These are phyloP conservation scores for Ciborinia camelliae DNA, from an alignment of 2,329 filamentous ascomycete genomes.

Conservation along the genomic window DNA sequence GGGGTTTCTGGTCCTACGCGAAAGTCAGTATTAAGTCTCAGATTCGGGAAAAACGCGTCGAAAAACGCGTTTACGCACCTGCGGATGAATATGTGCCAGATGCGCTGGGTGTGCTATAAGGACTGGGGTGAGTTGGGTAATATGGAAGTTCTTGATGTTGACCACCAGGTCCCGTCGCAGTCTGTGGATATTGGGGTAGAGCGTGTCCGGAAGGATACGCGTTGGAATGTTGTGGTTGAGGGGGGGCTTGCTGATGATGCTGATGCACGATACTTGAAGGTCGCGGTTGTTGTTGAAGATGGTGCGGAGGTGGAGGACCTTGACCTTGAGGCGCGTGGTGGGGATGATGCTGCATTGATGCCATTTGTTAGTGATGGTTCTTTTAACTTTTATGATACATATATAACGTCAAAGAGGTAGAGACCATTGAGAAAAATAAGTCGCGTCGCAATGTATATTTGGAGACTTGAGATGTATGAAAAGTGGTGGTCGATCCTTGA, in stretches of 20 bases:
- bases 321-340: slow-evolving; percentile 68
- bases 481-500: slow-evolving; percentile 35
- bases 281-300: slow-evolving; percentile 64
- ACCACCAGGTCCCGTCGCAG: slow-evolving; percentile 57
- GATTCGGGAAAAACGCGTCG: slow-evolving; percentile 22
- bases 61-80: slow-evolving; percentile 51
- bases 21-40: slow-evolving; percentile 23
- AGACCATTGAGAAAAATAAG: slow-evolving; percentile 36
- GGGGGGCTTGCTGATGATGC: slow-evolving; percentile 62
- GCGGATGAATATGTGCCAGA: slow-evolving; percentile 83
- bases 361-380: slow-evolving; percentile 32
- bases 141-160: slow-evolving; percentile 70
- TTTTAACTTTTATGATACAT: slow-evolving; percentile 25
- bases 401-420: slow-evolving; percentile 33
- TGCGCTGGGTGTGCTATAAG: slow-evolving; percentile 79
- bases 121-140: slow-evolving; percentile 76
- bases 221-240: slow-evolving; percentile 56
- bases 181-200: slow-evolving; percentile 65
- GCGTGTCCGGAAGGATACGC: slow-evolving; percentile 67
- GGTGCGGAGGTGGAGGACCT: slow-evolving; percentile 55
- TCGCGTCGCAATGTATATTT: slow-evolving; percentile 38
- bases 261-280: slow-evolving; percentile 71
- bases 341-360: slow-evolving; percentile 64
- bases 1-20: slow-evolving; percentile 48
- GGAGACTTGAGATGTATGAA: slow-evolving; percentile 33